Evolutionary conservation across 768 basidiomycete genomes (phyloP), one percentile per base, ranked within the genome.

Genomic region (Mycena kentingensis): DNA sequence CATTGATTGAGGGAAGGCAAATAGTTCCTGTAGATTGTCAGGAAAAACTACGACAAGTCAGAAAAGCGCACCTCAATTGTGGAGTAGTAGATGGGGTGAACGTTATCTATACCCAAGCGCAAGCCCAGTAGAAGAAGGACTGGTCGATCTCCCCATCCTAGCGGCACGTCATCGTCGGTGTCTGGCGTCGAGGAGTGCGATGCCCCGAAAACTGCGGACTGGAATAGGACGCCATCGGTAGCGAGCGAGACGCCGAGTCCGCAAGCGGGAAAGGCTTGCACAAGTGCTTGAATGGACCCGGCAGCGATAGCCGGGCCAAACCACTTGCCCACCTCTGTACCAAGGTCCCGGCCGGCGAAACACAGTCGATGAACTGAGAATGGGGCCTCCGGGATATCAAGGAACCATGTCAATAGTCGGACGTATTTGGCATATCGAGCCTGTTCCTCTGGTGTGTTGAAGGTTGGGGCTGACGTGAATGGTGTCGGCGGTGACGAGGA

Each of bases 261-360:
- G 19, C 88, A 86, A 48, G 88, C 85, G 4, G 92, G 87, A 70
- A 88, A 98, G 0, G 79, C 76, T 55, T 85, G 80, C 13, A 90
- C 86, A 12, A 98, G 81, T 0, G 85, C 77, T 67, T 89, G 93
- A 73, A 98, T 89, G 11, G 93, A 95, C 31, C 95, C 94, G 7
- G 95, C 94, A n/a, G 96, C 97, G 0, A 91, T 93, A 65, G 91
- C 95, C 0, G 96, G 96, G 0, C 96, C 96, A 63, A 98, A 98
- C 96, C 96, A 98, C 68, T 93, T 89, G 1, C 96, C 96, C 0
- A 98, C 89, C 58, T 93, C 91, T 55, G 91, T 98, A 12, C 96
- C 96, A 1, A 98, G 79, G 61, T 94, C 88, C 65, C 98, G 95
- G 1, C 96, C 96, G 0, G 94, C 88, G 19, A 94, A 74, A 0